A percentile compares a stretch with the other conserved stretches of the same genome.
phyloP scores from a whole-genome alignment of 2,329 filamentous ascomycete species.

The Calonectria pseudoreteaudii region DNA sequence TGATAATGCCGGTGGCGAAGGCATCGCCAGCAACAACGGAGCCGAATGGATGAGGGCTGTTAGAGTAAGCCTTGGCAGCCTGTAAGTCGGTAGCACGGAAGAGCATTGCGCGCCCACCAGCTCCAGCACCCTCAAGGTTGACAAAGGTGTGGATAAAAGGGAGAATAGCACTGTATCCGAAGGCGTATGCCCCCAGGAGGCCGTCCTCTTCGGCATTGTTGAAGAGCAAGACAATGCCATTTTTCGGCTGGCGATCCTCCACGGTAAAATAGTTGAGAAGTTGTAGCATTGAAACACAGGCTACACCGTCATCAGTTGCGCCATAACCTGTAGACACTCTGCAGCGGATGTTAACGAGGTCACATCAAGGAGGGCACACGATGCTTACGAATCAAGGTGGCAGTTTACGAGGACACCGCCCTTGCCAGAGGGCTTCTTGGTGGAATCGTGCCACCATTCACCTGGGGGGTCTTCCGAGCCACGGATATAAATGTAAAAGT shows the following conservation, averaged over 20 bases:
- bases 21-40: slow-evolving; percentile 85
- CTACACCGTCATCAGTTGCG: slow-evolving; percentile 93
- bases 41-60: slow-evolving; percentile 81
- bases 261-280: slow-evolving; percentile 88
- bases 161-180: slow-evolving; percentile 84
- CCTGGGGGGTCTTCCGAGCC: slow-evolving; percentile 80
- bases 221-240: slow-evolving; percentile 85
- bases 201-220: slow-evolving; percentile 98
- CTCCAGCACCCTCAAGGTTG: slow-evolving; percentile 94
- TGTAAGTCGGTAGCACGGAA: slow-evolving; percentile 92
- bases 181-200: slow-evolving; percentile 86
- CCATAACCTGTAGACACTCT: slow-evolving; percentile 93
- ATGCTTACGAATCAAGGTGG: slow-evolving; percentile 82
- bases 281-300: slow-evolving; percentile 87
- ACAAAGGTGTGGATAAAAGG: slow-evolving; percentile 88
- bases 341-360: slow-evolving; percentile 28
- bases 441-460: slow-evolving; percentile 75
- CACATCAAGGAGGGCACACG: no score
- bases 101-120: slow-evolving; percentile 86
- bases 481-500: slow-evolving; percentile 91
- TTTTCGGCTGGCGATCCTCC: slow-evolving; percentile 76
- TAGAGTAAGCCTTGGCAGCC: slow-evolving; percentile 82
- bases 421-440: slow-evolving; percentile 62
- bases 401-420: slow-evolving; percentile 93
- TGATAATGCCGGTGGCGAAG: slow-evolving; percentile 82